Percentiles rank a stretch among this genome's conserved stretches.
These are phyloP conservation scores for Carex myosuroides DNA, from an alignment of 176 grass and related monocot genomes.

Conservation along the genomic window DNA sequence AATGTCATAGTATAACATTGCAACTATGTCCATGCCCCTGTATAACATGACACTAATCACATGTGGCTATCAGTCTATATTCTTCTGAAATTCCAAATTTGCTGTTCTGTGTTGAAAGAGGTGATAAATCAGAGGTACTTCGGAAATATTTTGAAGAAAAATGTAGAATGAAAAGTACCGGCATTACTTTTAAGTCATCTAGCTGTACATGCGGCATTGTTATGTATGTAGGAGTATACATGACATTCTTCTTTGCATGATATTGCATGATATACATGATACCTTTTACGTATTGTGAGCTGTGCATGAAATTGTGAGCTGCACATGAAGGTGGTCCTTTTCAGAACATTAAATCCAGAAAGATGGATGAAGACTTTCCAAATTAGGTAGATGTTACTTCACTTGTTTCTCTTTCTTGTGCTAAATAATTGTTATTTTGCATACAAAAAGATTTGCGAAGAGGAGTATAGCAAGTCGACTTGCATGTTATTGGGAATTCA, in stretches of 20 bases:
- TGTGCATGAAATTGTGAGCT: constrained; percentile 6
- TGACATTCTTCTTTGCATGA: constrained; percentile 5
- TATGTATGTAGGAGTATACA: not conserved
- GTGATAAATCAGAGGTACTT: not conserved
- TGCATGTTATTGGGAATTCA: constrained; percentile 72
- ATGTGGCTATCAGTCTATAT: not conserved
- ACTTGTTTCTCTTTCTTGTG: not conserved
- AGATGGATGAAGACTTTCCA: not conserved
- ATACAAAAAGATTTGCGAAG: constrained; percentile 59
- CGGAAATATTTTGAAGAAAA: not conserved
- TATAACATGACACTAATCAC: not conserved
- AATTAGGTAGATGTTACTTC: constrained; percentile 2
- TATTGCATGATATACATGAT: constrained; percentile 6
- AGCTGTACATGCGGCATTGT: constrained; percentile 11
- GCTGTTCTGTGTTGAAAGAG: not conserved
- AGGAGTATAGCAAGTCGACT: constrained; percentile 71
- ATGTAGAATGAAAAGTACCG: not conserved
- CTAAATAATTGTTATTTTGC: constrained; percentile 23
- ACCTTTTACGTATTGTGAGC: constrained; percentile 6
- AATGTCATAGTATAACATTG: constrained; percentile 1
- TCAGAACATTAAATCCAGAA: not conserved
- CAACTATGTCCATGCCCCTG: not conserved
- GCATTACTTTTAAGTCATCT: not conserved
- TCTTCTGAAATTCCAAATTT: not conserved
- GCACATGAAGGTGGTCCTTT: not conserved